Percentiles rank a stretch among this genome's conserved stretches.
phyloP scores from a whole-genome alignment of 768 basidiomycete species.

The Kwoniella newhampshirensis region DNA sequence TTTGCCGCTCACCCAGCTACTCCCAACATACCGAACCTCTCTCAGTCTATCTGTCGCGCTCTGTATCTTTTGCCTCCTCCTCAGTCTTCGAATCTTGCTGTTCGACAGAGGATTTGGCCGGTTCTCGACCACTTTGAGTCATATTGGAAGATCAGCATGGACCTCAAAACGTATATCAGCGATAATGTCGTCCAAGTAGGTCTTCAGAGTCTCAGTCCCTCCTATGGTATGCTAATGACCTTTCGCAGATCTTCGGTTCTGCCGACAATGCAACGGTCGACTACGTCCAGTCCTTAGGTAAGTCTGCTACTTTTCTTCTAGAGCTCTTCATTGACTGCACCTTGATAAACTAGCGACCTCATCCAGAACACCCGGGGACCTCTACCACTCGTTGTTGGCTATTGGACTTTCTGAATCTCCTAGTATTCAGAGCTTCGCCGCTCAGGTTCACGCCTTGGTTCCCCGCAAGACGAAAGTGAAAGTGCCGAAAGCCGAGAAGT shows the following conservation, averaged over 20 bases:
- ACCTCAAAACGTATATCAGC: conserved; percentile 52
- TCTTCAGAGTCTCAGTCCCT: neutral
- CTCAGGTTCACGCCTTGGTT: conserved; percentile 70
- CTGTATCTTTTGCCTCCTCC: no score
- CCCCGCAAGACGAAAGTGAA: conserved; percentile 78
- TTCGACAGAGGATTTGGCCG: no score
- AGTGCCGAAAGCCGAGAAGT: conserved; percentile 56
- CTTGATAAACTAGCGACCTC: conserved; percentile 73
- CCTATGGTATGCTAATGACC: neutral
- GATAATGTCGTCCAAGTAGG: conserved; percentile 53
- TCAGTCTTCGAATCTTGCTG: no score
- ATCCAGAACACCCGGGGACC: conserved; percentile 73
- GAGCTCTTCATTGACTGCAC: neutral
- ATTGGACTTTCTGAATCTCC: conserved; percentile 79
- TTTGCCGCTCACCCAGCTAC: no score
- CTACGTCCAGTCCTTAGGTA: conserved; percentile 83
- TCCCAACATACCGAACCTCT: no score
- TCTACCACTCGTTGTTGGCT: conserved; percentile 71
- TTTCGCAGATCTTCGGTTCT: conserved; percentile 70
- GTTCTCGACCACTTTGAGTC: no score
- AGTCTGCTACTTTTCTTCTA: conserved; percentile 31
- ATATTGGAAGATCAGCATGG: conserved; percentile 18
- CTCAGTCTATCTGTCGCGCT: no score
- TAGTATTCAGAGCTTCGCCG: conserved; percentile 75
- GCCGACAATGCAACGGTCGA: conserved; percentile 80